A percentile compares a stretch with the other conserved stretches of the same genome.
Conservation (phyloP, 2,329 filamentous ascomycete species). For the Coniochaeta sp. region DNA sequence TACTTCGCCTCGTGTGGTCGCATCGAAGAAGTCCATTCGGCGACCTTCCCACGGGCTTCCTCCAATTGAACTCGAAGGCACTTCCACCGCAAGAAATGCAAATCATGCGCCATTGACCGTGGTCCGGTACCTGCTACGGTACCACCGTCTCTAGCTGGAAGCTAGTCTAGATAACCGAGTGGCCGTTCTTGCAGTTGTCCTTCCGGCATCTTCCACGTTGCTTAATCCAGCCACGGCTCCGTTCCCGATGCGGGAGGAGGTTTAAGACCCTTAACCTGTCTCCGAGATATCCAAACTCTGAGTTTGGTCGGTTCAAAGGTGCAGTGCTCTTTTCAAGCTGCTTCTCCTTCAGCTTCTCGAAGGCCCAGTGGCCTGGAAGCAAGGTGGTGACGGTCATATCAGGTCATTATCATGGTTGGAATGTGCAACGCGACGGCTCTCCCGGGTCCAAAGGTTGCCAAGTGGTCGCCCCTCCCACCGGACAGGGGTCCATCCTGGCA, state of each 20-base stretch:
- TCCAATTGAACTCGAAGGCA: not conserved
- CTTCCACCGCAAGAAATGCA: no score
- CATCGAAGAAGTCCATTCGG: not conserved
- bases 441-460: not conserved
- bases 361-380: no score
- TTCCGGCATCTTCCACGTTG: not conserved
- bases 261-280: not conserved
- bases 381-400: no score
- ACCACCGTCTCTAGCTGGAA: not conserved
- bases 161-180: not conserved
- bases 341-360: no score
- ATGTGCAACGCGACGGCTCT: not conserved
- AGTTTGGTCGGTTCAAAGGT: no score
- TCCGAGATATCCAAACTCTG: not conserved
- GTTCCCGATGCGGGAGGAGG: not conserved
- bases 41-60: not conserved
- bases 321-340: no score
- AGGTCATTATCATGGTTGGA: not conserved
- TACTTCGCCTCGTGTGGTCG: slow-evolving; percentile 1
- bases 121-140: no score
- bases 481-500: not conserved
- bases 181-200: not conserved
- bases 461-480: not conserved
- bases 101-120: no score
- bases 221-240: not conserved